Base-by-base conservation (phyloP, 2,329 filamentous ascomycete species). In the Alternaria solani region DNA sequence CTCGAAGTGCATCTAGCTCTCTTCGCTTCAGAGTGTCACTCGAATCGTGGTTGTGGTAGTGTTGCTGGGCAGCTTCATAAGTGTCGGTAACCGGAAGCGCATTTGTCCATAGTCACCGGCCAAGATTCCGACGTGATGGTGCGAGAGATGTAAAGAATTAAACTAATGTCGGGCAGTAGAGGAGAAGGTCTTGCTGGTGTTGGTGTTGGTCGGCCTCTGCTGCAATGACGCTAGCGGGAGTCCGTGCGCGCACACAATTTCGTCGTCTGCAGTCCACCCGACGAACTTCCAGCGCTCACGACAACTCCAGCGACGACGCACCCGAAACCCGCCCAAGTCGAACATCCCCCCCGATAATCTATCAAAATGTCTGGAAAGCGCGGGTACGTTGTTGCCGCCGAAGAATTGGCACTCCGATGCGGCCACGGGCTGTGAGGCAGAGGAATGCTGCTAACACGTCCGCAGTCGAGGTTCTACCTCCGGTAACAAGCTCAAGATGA, bases 401-500 rank as follows among this genome's bases (percentile, higher is more conserved):
- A 30, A 28, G 46, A 11, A 34, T 51, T 25, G 16, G 52, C 18
- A 34, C 38, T 28, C 8, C 11, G 14, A 52, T 51, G 46, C 23
- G n/a, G 36, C 25, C 38, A 7, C 34, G 14, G 36, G n/a, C 36
- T 7, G 4, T 39, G 36, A 6, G 1, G 26, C 14, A 28, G 43
- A 36, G 48, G 36, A 46, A 55, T 38, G 20, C 12, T 54, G 70
- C 74, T 79, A 70, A 78, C 65, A 55, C 20, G 41, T 26, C 48
- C 36, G 74, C 73, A 87, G 86, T 82, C 85, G 87, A 80, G 86
- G 93, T 89, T 92, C 91, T 91, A 91, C 93, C 88, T 91, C 94
- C 81, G 95, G 95, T 89, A 96, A 96, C 92, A 99, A 99, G 92
- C 92, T 98, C 81, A 98, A 97, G 92, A 99, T 99, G 95, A 97